Evolutionary conservation across 371 early-diverging fungal genomes (phyloP).

Genomic region (Saksenaea oblongispora): DNA sequence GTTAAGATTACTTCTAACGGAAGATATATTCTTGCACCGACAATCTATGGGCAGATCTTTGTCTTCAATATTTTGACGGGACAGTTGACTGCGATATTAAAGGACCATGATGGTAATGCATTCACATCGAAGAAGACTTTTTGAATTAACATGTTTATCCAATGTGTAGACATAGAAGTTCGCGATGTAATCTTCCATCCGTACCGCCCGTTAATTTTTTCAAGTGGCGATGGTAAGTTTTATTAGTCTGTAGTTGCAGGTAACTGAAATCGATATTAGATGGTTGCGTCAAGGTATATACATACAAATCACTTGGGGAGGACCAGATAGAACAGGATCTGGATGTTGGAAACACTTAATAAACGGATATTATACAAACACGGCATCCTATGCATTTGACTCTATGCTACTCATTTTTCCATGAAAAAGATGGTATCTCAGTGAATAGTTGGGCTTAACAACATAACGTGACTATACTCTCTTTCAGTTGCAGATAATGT

Average conservation of each 20-base stretch:
- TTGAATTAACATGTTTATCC: neutral
- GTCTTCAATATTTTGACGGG: slow-evolving; percentile 72
- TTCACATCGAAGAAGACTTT: neutral
- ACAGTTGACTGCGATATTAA: slow-evolving; percentile 64
- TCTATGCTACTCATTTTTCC: too few relatives aligned
- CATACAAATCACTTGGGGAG: slow-evolving; percentile 21
- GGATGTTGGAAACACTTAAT: slow-evolving; percentile 10
- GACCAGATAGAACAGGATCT: slow-evolving; percentile 16
- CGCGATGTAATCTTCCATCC: slow-evolving; percentile 93
- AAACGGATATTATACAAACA: too few relatives aligned
- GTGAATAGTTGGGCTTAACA: too few relatives aligned
- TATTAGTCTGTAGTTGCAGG: neutral
- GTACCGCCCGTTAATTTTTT: slow-evolving; percentile 72
- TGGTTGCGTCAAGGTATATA: slow-evolving; percentile 44
- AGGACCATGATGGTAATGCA: slow-evolving; percentile 68
- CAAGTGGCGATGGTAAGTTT: slow-evolving; percentile 78
- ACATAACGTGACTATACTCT: too few relatives aligned
- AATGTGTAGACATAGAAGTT: slow-evolving; percentile 73
- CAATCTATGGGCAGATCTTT: slow-evolving; percentile 78
- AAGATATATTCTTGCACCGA: slow-evolving; percentile 80
- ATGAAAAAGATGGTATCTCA: too few relatives aligned
- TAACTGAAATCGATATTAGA: slow-evolving; percentile 15
- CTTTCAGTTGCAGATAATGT: too few relatives aligned
- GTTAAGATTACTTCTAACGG: slow-evolving; percentile 79
- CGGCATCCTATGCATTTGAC: too few relatives aligned